Percentiles rank a stretch among this genome's conserved stretches.
Conservation (phyloP, 495 filamentous ascomycete genomes). For the Talaromyces liani region DNA sequence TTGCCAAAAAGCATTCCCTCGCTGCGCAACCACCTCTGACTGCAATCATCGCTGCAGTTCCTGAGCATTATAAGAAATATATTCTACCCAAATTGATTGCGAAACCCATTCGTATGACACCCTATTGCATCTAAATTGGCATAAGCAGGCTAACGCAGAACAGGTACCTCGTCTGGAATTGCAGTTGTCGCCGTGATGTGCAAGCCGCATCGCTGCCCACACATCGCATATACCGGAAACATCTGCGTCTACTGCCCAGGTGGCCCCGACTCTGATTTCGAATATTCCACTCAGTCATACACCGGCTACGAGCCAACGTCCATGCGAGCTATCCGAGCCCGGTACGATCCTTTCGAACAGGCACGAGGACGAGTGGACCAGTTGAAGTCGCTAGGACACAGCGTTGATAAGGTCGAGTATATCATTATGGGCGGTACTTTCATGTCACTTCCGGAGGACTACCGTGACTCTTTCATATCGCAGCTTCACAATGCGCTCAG, state of each 20-base stretch:
- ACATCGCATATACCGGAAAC: constrained; percentile 96
- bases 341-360: constrained; percentile 98
- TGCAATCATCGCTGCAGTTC: constrained; percentile 94
- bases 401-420: constrained; percentile 98
- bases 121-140: neutral
- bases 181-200: constrained; percentile 99
- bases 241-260: constrained; percentile 99
- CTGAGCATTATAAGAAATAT: constrained; percentile 99
- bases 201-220: constrained; percentile 95
- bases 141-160: constrained; percentile 14
- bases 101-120: constrained; percentile 77
- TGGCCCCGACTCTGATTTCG: constrained; percentile 94
- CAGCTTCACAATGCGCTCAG: constrained; percentile 94
- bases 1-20: constrained; percentile 85
- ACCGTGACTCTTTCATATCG: constrained; percentile 86
- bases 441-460: constrained; percentile 86
- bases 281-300: constrained; percentile 97
- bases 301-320: constrained; percentile 97
- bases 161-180: constrained; percentile 87
- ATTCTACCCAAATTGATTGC: constrained; percentile 92
- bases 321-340: constrained; percentile 94
- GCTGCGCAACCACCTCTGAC: constrained; percentile 82
- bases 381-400: constrained; percentile 88
- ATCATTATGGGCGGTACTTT: constrained; percentile 99
- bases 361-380: constrained; percentile 93